Conservation (phyloP, 805 yeast genomes). For the Deakozyma indianensis region DNA sequence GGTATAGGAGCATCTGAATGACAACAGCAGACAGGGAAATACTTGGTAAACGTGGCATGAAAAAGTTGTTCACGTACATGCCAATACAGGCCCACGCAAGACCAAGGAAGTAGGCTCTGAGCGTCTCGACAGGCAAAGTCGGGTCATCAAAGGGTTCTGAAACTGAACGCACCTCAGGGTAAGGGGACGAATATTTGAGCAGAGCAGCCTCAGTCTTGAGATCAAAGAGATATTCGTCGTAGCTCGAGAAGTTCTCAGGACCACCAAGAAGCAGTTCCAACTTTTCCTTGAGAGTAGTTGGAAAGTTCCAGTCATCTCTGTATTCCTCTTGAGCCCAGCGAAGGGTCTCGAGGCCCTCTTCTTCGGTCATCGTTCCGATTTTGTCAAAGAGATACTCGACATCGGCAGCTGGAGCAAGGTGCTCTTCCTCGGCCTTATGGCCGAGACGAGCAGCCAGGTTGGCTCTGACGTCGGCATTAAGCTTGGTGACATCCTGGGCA, state of each 20-base stretch:
- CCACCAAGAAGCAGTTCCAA: slow-evolving; percentile 15
- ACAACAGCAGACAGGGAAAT: slow-evolving; percentile 34
- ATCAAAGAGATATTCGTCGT: slow-evolving; percentile 6
- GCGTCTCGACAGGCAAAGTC: slow-evolving; percentile 31
- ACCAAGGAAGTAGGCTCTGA: slow-evolving; percentile 26
- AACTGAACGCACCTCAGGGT: slow-evolving; percentile 54
- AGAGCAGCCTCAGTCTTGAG: slow-evolving; percentile 18
- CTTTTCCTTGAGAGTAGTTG: slow-evolving; percentile 22
- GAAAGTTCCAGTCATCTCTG: slow-evolving; percentile 31
- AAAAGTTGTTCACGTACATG: slow-evolving; percentile 22
- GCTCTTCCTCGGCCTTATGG: not conserved
- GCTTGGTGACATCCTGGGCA: not conserved
- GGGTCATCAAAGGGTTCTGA: slow-evolving; percentile 36
- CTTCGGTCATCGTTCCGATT: slow-evolving; percentile 22
- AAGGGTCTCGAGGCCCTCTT: slow-evolving; percentile 25
- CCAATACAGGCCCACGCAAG: slow-evolving; percentile 16
- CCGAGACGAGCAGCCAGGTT: not conserved
- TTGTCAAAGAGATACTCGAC: slow-evolving; percentile 28
- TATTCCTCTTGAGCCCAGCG: slow-evolving; percentile 25
- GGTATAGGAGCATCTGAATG: slow-evolving; percentile 43
- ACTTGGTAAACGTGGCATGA: slow-evolving; percentile 37
- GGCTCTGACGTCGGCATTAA: not conserved
- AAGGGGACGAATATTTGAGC: slow-evolving; percentile 33
- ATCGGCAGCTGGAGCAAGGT: slow-evolving; percentile 3
- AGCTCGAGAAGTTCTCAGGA: slow-evolving; percentile 8